Evolutionary conservation across 2,329 filamentous ascomycete species (phyloP).

Genomic region (Aphanoascus verrucosus): DNA sequence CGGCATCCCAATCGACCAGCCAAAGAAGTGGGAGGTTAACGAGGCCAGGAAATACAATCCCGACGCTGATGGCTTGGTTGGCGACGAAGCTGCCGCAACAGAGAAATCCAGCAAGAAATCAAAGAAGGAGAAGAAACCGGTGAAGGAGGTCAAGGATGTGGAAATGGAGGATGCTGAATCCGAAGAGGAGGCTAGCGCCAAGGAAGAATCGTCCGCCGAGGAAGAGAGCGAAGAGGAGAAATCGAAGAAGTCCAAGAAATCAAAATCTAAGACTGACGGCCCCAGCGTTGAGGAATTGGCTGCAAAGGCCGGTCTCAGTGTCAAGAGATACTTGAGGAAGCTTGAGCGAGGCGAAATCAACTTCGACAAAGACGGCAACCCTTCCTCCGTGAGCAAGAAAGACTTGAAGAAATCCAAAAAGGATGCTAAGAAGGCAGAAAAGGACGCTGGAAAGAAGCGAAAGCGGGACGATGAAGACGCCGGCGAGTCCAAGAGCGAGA

Average conservation of each 20-base stretch:
- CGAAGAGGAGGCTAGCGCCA: constrained; percentile 22
- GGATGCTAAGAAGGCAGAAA: constrained; percentile 51
- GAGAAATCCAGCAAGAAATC: constrained; percentile 30
- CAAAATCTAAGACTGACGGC: constrained; percentile 40
- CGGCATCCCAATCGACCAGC: constrained; percentile 49
- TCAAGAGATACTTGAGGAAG: constrained; percentile 69
- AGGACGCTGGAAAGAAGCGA: constrained; percentile 67
- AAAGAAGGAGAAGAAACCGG: constrained; percentile 39
- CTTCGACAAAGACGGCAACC: constrained; percentile 53
- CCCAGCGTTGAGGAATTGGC: constrained; percentile 48
- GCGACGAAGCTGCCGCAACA: constrained; percentile 48
- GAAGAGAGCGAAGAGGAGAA: constrained; percentile 31
- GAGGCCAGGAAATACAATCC: constrained; percentile 89
- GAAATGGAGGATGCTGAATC: constrained; percentile 36
- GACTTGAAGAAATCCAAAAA: constrained; percentile 63
- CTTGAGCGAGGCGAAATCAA: constrained; percentile 64
- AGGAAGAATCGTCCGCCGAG: constrained; percentile 20
- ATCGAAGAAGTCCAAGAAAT: constrained; percentile 13
- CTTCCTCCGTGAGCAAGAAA: constrained; percentile 62
- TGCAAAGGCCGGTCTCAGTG: constrained; percentile 56
- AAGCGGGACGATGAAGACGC: constrained; percentile 52
- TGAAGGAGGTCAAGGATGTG: constrained; percentile 37
- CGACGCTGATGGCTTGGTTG: constrained; percentile 75
- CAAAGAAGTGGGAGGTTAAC: constrained; percentile 81
- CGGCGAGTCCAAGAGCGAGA: constrained; percentile 40